A percentile compares a stretch with the other conserved stretches of the same genome.
These are phyloP conservation scores for Lactifluus subvellereus DNA, from an alignment of 768 basidiomycete genomes.

Conservation along the genomic window DNA sequence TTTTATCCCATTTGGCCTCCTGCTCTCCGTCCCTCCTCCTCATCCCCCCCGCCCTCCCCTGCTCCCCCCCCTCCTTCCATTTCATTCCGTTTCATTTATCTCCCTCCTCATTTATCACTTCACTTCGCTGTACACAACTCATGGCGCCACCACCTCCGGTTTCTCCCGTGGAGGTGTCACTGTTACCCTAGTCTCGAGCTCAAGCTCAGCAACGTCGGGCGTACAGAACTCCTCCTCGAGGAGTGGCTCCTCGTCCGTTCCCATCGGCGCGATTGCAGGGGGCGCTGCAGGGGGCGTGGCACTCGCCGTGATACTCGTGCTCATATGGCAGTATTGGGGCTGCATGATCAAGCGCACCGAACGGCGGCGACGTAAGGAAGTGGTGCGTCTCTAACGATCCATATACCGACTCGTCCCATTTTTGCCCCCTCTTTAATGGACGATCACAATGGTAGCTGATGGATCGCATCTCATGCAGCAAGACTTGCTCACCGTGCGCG, in stretches of 20 bases:
- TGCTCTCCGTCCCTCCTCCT: neutral
- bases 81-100: neutral
- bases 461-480: conserved; percentile 20
- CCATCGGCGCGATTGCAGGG: conserved; percentile 46
- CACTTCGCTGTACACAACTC: neutral
- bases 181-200: neutral
- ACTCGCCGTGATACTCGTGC: conserved; percentile 39
- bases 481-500: conserved; percentile 30
- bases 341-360: conserved; percentile 36
- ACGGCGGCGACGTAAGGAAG: conserved; percentile 30
- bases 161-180: conserved; percentile 8
- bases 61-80: neutral
- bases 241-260: conserved; percentile 28
- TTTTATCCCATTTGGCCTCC: conserved; percentile 3
- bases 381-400: conserved; percentile 25
- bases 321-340: conserved; percentile 46
- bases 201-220: neutral
- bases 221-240: conserved; percentile 4
- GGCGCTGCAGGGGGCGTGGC: conserved; percentile 44
- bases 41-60: neutral
- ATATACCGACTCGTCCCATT: neutral
- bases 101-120: neutral
- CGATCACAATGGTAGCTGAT: neutral
- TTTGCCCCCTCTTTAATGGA: neutral
- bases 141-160: neutral